Percentiles rank a stretch among this genome's conserved stretches.
phyloP scores from a whole-genome alignment of 2,329 filamentous ascomycete genomes.

The Trichoderma aggressivum region DNA sequence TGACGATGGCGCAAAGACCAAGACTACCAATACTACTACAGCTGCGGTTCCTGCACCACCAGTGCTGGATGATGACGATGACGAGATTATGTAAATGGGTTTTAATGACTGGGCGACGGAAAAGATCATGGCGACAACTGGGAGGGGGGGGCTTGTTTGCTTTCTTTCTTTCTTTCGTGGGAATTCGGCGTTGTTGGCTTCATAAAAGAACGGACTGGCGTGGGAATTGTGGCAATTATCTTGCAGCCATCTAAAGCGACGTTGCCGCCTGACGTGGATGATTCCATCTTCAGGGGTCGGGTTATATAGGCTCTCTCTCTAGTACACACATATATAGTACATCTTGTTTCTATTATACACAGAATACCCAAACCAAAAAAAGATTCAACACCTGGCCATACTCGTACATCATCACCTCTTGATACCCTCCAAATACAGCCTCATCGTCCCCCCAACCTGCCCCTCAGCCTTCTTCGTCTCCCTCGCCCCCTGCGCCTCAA shows the following conservation, averaged over 20 bases:
- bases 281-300: conserved; percentile 20
- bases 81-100: conserved; percentile 32
- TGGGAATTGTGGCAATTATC: neutral
- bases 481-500: conserved; percentile 37
- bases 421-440: conserved; percentile 41
- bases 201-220: neutral
- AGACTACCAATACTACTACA: neutral
- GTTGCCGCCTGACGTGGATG: conserved; percentile 19
- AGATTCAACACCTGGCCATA: neutral
- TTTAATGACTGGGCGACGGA: conserved; percentile 4
- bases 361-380: conserved; percentile 4
- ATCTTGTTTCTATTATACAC: conserved; percentile 3
- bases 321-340: conserved; percentile 19
- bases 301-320: neutral
- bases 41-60: conserved; percentile 1
- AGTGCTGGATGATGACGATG: conserved; percentile 28
- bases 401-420: conserved; percentile 11
- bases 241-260: neutral
- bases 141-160: neutral
- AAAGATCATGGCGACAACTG: neutral
- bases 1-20: neutral
- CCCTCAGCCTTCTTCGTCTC: conserved; percentile 47
- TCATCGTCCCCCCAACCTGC: conserved; percentile 41
- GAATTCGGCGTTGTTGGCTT: conserved; percentile 14
- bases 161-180: neutral